Evolutionary conservation across 345 rosid genomes (phyloP), one percentile per base, ranked within the genome.

Genomic region (Gossypium arboreum): DNA sequence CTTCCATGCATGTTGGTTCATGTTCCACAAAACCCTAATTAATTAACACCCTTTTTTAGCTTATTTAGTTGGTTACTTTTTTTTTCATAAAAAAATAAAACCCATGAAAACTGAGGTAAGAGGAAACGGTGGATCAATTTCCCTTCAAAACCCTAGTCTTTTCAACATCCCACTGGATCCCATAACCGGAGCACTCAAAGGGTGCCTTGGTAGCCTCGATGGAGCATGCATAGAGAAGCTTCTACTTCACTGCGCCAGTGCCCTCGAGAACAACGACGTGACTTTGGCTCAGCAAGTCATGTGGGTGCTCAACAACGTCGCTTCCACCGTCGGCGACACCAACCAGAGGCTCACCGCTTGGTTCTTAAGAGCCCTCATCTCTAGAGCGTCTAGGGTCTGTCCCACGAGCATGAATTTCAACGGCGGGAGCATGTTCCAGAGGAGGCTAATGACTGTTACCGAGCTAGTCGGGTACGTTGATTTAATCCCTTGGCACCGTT

Each of bases 271-370:
- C 70, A 84, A 84, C 69, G 94, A 90, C 39, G 89, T 87, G 63
- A 90, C 94, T 52, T 77, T 90, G 67, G 94, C 90, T 24, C 94
- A 88, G 15, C 94, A 90, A 68, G 92, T 90, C 69, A 90, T 90
- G 94, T 90, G 94, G 94, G 94, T 90, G 68, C 92, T 90, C 76
- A 88, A 90, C 73, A 90, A 90, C 72, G 89, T 90, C 62, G 92
- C 94, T 43, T 90, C 94, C 27, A 58, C 81, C 20, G 71, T 73
- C 1, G 92, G 92, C 39, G 94, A 88, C 81, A 92, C 90, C 5
- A 90, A 90, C 79, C 89, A 88, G 71, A 84, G 92, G 76, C 88
- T 90, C 63, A 63, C 92, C 51, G 80, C 87, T 3, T 86, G 91
- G 88, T 90, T 88, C 52, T 71, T 90, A 11, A 81, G 83, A 76